phyloP scores from a whole-genome alignment of 768 basidiomycete species.

The Macrolepiota fuliginosa region DNA sequence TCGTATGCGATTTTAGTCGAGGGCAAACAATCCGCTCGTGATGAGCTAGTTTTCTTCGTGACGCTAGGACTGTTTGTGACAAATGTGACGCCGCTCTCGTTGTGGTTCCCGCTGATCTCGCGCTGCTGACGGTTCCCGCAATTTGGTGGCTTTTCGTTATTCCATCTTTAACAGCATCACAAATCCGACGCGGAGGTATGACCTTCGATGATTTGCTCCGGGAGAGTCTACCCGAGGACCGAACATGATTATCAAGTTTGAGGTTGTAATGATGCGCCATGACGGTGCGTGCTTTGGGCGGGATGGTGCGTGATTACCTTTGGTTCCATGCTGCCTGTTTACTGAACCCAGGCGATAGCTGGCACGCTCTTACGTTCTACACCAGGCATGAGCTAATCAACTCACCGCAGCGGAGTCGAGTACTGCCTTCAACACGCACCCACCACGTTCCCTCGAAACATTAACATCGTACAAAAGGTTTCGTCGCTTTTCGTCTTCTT shows the following conservation, averaged over 20 bases:
- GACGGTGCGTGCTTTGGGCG: not conserved
- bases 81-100: no score
- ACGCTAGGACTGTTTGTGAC: no score
- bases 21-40: no score
- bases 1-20: no score
- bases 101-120: no score
- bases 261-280: no score
- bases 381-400: not conserved
- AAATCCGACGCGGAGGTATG: no score
- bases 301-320: not conserved
- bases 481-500: not conserved
- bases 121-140: no score
- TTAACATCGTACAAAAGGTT: not conserved
- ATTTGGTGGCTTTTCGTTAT: no score
- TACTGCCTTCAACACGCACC: not conserved
- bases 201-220: no score
- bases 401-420: not conserved
- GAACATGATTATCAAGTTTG: not conserved
- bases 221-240: not conserved
- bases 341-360: not conserved
- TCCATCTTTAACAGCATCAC: no score
- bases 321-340: not conserved
- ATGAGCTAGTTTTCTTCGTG: no score
- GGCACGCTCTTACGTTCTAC: not conserved
- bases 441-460: slow-evolving; percentile 9